phyloP scores from a whole-genome alignment of 2,329 filamentous ascomycete species.

The Chalaropsis thielavioides region DNA sequence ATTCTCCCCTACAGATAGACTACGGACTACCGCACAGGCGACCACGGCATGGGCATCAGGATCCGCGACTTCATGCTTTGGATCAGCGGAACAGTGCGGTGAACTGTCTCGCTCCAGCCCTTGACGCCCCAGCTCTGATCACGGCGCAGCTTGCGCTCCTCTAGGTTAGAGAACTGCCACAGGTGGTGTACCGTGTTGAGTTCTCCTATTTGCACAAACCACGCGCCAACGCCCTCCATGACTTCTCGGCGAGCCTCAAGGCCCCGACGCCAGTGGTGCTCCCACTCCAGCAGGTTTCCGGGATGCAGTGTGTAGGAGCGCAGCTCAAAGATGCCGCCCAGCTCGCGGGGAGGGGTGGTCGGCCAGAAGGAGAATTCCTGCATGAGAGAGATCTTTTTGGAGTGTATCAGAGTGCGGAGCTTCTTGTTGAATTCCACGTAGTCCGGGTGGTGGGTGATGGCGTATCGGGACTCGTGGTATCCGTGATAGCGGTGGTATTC shows the following conservation, averaged over 20 bases:
- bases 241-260: conserved; percentile 83
- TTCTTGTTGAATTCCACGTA: conserved; percentile 72
- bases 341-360: conserved; percentile 72
- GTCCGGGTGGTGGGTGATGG: conserved; percentile 68
- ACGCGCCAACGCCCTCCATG: conserved; percentile 96
- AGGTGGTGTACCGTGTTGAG: conserved; percentile 95
- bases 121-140: conserved; percentile 93
- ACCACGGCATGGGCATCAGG: conserved; percentile 91
- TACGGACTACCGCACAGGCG: conserved; percentile 56
- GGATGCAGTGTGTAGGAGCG: conserved; percentile 94
- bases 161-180: conserved; percentile 95
- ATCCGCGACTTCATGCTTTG: conserved; percentile 93
- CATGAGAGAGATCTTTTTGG: conserved; percentile 85
- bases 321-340: conserved; percentile 89
- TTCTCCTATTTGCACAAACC: conserved; percentile 97
- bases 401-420: conserved; percentile 70
- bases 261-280: conserved; percentile 92
- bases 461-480: conserved; percentile 82
- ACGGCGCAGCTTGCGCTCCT: conserved; percentile 76
- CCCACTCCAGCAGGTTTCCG: conserved; percentile 93
- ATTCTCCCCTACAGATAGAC: too few relatives aligned
- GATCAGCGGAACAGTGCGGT: conserved; percentile 96
- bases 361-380: conserved; percentile 99
- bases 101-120: conserved; percentile 93
- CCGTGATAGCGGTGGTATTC: conserved; percentile 96